phyloP scores from a whole-genome alignment of 1,284 basidiomycete genomes.

The Exobasidium rhododendri region DNA sequence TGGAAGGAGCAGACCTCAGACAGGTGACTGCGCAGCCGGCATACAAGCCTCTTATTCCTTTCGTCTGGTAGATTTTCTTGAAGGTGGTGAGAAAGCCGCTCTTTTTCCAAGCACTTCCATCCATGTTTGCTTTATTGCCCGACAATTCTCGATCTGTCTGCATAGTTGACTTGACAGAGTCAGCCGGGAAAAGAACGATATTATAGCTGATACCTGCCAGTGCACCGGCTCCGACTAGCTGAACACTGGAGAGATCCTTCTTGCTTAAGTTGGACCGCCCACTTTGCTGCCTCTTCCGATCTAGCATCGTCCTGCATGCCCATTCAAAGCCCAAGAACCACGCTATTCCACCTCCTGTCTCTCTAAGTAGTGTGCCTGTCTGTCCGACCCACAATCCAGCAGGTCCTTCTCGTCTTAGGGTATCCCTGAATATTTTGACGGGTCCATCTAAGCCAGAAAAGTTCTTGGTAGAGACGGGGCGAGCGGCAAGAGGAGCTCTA shows the following conservation, averaged over 20 bases:
- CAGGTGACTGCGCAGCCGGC: slow-evolving; percentile 91
- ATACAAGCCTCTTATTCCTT: slow-evolving; percentile 82
- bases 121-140: background rate
- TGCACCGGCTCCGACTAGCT: slow-evolving; percentile 81
- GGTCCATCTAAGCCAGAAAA: slow-evolving; percentile 63
- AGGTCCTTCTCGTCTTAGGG: slow-evolving; percentile 67
- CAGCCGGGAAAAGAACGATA: slow-evolving; percentile 62
- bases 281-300: slow-evolving; percentile 32
- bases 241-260: slow-evolving; percentile 67
- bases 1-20: slow-evolving; percentile 70
- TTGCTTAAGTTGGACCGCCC: slow-evolving; percentile 47
- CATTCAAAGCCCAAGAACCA: slow-evolving; percentile 83
- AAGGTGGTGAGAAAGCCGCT: slow-evolving; percentile 71
- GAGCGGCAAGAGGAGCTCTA: slow-evolving; percentile 19
- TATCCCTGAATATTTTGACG: slow-evolving; percentile 65
- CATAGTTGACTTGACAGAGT: slow-evolving; percentile 89
- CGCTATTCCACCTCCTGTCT: slow-evolving; percentile 78
- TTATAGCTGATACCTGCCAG: slow-evolving; percentile 83
- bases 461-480: background rate
- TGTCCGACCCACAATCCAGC: slow-evolving; percentile 83
- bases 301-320: slow-evolving; percentile 33
- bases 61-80: slow-evolving; percentile 68
- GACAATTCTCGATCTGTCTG: slow-evolving; percentile 88
- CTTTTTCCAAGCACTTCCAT: slow-evolving; percentile 55
- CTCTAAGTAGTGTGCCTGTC: slow-evolving; percentile 72